Evolutionary conservation across 1,284 basidiomycete species (phyloP), one percentile per base, ranked within the genome.

Genomic region (Prillingera fragicola): DNA sequence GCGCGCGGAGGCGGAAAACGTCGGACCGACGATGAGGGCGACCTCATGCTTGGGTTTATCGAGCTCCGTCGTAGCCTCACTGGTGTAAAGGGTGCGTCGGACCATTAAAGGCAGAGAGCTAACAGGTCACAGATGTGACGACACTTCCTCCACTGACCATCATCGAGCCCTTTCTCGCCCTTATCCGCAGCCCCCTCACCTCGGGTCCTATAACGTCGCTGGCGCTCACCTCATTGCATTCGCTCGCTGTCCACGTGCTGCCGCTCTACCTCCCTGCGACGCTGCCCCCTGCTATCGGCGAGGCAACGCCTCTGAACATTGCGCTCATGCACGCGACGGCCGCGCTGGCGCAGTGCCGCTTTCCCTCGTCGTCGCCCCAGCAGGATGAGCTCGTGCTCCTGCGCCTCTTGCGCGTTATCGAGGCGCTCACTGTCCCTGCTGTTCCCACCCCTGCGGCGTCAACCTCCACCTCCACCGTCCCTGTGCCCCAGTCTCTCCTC

Each of bases 311-410:
- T 2, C 55, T 70, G 9, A 67, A 70, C 31, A 67, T 76, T 25
- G 84, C 85, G 5, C 77, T 98, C 38, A 78, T 82, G 19, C 87
- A 92, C 55, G 77, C 96, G 44, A 94, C 91, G 62, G 84, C 80
- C 46, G 84, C 92, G 0, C 80, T 94, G 9, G 89, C 92, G 8
- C 89, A 90, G 60, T 97, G 94, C 77, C 91, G 95, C 69, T 99
- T 98, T 65, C 95, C 98, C 69, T 88, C 90, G 7, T 94, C 87
- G 55, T 92, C 96, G 62, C 87, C 86, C 4, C 88, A 89, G 21
- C 86, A 90, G 14, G 95, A 98, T 70, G 95, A 99, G 70, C 85
- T 96, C 6, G 91, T 97, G 5, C 77, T 98, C 12, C 78, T 95
- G 41, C 85, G 85, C 63, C 91, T 98, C 54, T 81, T 98, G 74